A percentile compares a stretch with the other conserved stretches of the same genome.
These are phyloP conservation scores for Dactylorhiza incarnata DNA, from an alignment of 106 monocot genomes.

Conservation along the genomic window DNA sequence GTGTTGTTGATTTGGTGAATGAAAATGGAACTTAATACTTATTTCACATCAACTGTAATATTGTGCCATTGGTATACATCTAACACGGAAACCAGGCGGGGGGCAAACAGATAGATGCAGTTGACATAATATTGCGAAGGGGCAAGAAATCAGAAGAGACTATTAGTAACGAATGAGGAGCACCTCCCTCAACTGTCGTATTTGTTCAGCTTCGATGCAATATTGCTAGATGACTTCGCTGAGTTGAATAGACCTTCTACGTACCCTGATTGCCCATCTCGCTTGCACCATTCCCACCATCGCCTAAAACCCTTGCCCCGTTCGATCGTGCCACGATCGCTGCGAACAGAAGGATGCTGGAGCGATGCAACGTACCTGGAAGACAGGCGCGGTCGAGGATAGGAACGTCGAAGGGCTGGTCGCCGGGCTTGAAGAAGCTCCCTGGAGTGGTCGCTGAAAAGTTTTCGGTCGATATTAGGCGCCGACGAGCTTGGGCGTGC, in stretches of 20 bases:
- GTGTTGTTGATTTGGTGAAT: no score
- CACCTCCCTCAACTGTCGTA: constrained; percentile 52
- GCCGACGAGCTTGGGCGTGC: no score
- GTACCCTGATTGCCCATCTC: constrained; percentile 41
- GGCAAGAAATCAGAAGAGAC: neutral
- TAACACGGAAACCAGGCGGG: neutral
- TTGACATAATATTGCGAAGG: neutral
- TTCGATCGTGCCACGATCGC: neutral
- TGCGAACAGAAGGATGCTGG: no score
- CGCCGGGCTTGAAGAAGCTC: no score
- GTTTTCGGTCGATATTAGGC: no score
- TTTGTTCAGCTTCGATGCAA: constrained; percentile 44
- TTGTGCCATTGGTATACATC: neutral
- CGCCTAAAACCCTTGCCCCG: constrained; percentile 16
- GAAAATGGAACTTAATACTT: no score
- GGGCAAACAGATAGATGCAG: neutral
- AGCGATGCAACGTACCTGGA: no score
- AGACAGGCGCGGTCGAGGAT: no score
- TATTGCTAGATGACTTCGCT: constrained; percentile 20
- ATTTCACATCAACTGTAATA: no score
- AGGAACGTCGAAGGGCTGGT: no score
- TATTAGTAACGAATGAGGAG: constrained; percentile 31
- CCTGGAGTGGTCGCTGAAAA: no score
- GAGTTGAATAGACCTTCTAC: constrained; percentile 34
- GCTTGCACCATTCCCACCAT: constrained; percentile 40